These are phyloP conservation scores for Crithidia fasciculata DNA, from an alignment of 208 protist species.

Conservation along the genomic window DNA sequence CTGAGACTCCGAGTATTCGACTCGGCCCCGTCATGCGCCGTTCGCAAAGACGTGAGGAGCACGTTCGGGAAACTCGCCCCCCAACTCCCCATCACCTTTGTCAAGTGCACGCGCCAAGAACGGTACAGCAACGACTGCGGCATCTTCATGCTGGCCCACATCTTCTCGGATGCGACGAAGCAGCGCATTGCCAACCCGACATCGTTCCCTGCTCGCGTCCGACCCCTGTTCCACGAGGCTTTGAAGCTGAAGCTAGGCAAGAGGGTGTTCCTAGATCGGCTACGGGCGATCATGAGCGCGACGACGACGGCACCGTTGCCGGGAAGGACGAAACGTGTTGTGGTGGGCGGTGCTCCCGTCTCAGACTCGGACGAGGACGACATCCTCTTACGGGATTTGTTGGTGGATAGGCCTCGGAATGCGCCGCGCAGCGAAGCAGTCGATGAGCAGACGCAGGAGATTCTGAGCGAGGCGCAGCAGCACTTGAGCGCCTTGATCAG, in stretches of 20 bases:
- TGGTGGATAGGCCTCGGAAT: neutral
- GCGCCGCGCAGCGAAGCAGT: neutral
- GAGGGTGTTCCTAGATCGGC: neutral
- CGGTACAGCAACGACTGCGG: conserved; percentile 1
- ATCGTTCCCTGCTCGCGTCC: neutral
- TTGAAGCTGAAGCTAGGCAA: neutral
- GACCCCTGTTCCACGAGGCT: neutral
- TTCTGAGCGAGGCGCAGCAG: neutral
- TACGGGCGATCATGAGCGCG: neutral
- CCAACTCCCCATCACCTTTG: neutral
- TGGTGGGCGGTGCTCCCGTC: no score
- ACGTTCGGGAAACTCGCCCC: neutral
- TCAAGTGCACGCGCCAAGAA: neutral
- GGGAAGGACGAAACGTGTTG: no score
- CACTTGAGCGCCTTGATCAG: neutral
- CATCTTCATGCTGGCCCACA: conserved; percentile 3
- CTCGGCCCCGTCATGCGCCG: neutral
- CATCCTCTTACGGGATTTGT: neutral
- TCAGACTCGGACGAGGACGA: neutral
- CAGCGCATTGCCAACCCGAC: neutral
- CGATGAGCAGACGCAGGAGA: neutral
- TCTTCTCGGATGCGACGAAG: neutral
- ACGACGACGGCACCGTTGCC: no score
- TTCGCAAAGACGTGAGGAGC: neutral
- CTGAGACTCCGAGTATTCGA: neutral